Conservation (phyloP, 1,139 yeast species). For the Scheffersomyces illinoinensis region DNA sequence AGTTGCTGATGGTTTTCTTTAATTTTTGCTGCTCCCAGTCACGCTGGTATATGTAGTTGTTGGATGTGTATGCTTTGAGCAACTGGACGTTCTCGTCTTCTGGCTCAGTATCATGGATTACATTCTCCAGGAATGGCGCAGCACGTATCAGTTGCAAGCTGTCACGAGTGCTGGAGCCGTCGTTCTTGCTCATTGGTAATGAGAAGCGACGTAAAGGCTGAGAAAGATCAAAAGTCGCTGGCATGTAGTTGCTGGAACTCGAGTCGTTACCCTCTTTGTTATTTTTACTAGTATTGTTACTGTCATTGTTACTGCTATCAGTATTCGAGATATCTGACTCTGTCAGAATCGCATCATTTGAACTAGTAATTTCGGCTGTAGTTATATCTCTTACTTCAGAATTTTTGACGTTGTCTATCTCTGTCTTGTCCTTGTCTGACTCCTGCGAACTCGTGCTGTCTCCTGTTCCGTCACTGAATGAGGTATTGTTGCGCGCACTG, state of each 20-base stretch:
- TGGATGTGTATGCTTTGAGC: slow-evolving; percentile 14
- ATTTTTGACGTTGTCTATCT: not conserved
- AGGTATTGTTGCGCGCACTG: not conserved
- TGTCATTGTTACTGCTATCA: not conserved
- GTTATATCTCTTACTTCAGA: not conserved
- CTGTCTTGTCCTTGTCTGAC: not conserved
- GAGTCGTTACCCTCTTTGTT: not conserved
- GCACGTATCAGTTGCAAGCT: slow-evolving; percentile 1
- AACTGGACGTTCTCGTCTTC: slow-evolving; percentile 13
- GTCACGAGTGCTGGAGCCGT: not conserved
- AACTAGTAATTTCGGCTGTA: not conserved
- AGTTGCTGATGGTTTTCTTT: slow-evolving; percentile 6
- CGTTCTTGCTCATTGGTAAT: slow-evolving; percentile 15
- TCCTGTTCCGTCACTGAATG: slow-evolving; percentile 2
- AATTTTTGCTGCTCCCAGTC: slow-evolving; percentile 13
- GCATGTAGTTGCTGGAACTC: slow-evolving; percentile 25
- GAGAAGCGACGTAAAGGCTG: slow-evolving; percentile 35
- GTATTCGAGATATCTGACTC: not conserved
- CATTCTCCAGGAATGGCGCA: not conserved
- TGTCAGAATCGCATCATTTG: not conserved
- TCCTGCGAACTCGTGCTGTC: not conserved
- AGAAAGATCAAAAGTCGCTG: slow-evolving; percentile 43
- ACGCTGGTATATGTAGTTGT: slow-evolving; percentile 17
- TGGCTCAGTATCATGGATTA: slow-evolving; percentile 3
- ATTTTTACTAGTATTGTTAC: not conserved